Percentiles rank a stretch among this genome's conserved stretches.
phyloP scores from a whole-genome alignment of 345 rosid species.

The Corchorus olitorius region DNA sequence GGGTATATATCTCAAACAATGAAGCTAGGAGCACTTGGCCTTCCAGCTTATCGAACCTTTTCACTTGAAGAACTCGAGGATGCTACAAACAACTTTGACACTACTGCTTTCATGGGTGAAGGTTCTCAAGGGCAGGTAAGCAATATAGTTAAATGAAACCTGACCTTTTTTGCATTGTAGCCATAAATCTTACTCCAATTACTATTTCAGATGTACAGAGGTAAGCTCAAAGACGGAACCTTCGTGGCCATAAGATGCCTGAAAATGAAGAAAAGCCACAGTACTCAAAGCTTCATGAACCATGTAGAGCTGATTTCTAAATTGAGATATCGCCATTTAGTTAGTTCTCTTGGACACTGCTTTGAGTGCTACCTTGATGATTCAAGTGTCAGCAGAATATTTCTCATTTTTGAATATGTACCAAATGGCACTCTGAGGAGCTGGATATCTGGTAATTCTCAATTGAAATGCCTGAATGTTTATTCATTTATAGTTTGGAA shows the following conservation, averaged over 20 bases:
- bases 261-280: constrained; percentile 77
- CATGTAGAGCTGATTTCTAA: constrained; percentile 85
- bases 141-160: background rate
- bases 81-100: constrained; percentile 83
- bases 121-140: constrained; percentile 90
- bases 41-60: constrained; percentile 83
- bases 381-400: constrained; percentile 92
- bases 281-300: constrained; percentile 76
- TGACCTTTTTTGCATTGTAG: background rate
- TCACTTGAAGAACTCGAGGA: constrained; percentile 83
- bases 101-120: constrained; percentile 92
- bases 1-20: constrained; percentile 88
- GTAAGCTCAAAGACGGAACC: constrained; percentile 76
- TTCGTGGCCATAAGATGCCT: constrained; percentile 79
- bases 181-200: background rate
- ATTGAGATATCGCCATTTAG: constrained; percentile 84
- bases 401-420: constrained; percentile 82
- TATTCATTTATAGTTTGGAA: background rate
- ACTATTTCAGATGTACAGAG: constrained; percentile 76
- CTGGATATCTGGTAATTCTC: constrained; percentile 79
- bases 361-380: constrained; percentile 93
- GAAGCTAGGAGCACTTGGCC: constrained; percentile 87
- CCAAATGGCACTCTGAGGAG: constrained; percentile 82
- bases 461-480: constrained; percentile 11
- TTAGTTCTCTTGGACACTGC: constrained; percentile 91